Base-by-base conservation (phyloP, 768 basidiomycete species). In the Pleurotus platypus region DNA sequence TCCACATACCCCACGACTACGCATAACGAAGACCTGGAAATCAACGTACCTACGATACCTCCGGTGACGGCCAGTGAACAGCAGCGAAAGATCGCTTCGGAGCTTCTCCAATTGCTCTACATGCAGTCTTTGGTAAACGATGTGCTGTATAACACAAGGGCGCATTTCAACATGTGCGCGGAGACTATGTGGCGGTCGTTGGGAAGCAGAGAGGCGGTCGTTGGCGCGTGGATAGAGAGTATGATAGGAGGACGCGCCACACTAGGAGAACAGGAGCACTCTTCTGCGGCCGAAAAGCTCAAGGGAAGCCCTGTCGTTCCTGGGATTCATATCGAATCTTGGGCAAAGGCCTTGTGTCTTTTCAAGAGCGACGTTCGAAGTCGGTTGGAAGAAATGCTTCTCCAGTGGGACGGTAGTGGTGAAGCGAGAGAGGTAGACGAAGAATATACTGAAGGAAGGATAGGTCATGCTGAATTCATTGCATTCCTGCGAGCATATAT, bases 401-500 rank as follows among this genome's bases (percentile, higher is more conserved):
- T 9, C 9, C 13, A 42, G 18, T 54, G 51, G 51, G 24, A 42
- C 9, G 51, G 51, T 37, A 40, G 8, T 6, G 51, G 16, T 2
- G 39, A 9, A 39, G n/a, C 42, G 11, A 20, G 6, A 6, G 35
- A 22, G n/a, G 38, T 20, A 9, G 51, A 42, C 0, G 39, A 54
- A 13, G 38, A 54, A 16, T 9, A 26, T n/a, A 39, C 16, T 26
- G 49, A n/a, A 15, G 49, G 40, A 71, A 12, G 38, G 20, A 39
- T 54, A n/a, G 18, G 79, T 2, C 82, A 85, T 64, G 76, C 76
- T 24, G 83, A 85, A 46, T 88, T 91, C 60, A 67, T 90, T 15
- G 70, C 76, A 0, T 86, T 89, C 59, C 73, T 88, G 8, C 78
- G 86, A 57, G 86, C 86, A 0, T 84, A 81, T 59, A 70, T 91